Base-by-base conservation (phyloP, 176 grass and related monocot species). In the Triticum monococcum region DNA sequence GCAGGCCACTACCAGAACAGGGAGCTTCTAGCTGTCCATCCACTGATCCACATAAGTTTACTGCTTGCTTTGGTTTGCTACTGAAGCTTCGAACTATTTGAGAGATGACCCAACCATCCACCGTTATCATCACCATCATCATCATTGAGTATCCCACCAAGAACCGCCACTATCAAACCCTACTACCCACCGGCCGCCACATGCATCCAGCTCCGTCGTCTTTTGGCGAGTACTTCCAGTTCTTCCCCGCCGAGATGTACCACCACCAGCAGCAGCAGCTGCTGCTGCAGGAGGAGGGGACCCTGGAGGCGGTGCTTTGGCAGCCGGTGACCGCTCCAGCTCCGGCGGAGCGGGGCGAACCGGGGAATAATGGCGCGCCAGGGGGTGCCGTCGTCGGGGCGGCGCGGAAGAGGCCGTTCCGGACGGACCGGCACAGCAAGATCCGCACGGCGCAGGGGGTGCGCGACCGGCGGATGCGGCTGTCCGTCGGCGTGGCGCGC, bases 351-450 rank as follows among this genome's bases (percentile, higher is more conserved):
- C 4, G 3, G 28, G 72, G 25, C 37, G 62, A 72, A 54, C 66
- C 25, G 35, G 5, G 12, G 28, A 70, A 23, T 38, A 61, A 24
- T 38, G 66, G 31, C 7, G 17, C 36, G 23, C 23, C 43, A 45
- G 43, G 43, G 43, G 43, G 81, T 14, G 30, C 32, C 48, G 14
- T 2, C 16, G 56, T 2, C 36, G 66, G 16, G 13, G 57, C 41
- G 23, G 26, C 54, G 54, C 84, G 91, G 46, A 94, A 83, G 84
- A 78, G 92, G 64, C 79, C 89, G n/a, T 28, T 37, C 59, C 52
- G 93, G 24, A 85, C 92, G 9, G 92, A 97, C 69, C 85, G 95
- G 24, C 95, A 97, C 87, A 97, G 95, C 95, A 97, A 97, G 91
- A 97, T 97, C 86, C 75, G 67, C 63, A 97, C 95, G 33, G 92